These are phyloP conservation scores for Akanthomyces dipterigenus DNA, from an alignment of 2,329 filamentous ascomycete species.

Conservation along the genomic window DNA sequence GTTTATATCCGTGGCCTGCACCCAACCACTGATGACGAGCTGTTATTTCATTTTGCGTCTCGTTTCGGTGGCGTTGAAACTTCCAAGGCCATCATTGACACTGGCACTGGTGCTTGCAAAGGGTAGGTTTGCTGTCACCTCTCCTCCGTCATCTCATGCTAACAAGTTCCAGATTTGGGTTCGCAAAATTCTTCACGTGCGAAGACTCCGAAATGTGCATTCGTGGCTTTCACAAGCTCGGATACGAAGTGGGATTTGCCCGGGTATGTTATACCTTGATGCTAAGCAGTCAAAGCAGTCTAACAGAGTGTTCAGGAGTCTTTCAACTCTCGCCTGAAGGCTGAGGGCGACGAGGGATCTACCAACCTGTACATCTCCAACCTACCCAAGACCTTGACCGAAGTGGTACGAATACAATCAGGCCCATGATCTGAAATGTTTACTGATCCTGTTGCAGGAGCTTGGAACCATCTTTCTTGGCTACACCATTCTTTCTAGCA, in stretches of 20 bases:
- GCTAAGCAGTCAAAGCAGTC: background rate
- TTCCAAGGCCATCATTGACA: slow-evolving; percentile 97
- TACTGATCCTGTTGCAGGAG: slow-evolving; percentile 42
- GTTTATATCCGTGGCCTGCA: slow-evolving; percentile 97
- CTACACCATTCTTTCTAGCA: slow-evolving; percentile 82
- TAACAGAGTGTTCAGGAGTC: slow-evolving; percentile 61
- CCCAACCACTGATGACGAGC: slow-evolving; percentile 89
- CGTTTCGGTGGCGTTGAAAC: slow-evolving; percentile 93
- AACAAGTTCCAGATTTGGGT: slow-evolving; percentile 66
- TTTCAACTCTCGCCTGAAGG: slow-evolving; percentile 96
- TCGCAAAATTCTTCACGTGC: slow-evolving; percentile 88
- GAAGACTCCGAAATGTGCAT: slow-evolving; percentile 93
- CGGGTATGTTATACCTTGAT: slow-evolving; percentile 49
- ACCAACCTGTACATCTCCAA: slow-evolving; percentile 99
- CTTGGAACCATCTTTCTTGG: slow-evolving; percentile 71
- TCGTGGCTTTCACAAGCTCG: slow-evolving; percentile 85
- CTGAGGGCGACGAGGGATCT: slow-evolving; percentile 79
- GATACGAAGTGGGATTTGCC: slow-evolving; percentile 97
- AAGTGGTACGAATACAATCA: slow-evolving; percentile 53
- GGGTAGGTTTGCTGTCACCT: slow-evolving; percentile 52
- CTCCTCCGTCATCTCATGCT: slow-evolving; percentile 21
- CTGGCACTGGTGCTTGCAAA: slow-evolving; percentile 88
- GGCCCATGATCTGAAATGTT: background rate
- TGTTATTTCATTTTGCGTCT: slow-evolving; percentile 72
- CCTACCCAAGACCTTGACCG: slow-evolving; percentile 83